Evolutionary conservation across 2,329 filamentous ascomycete species (phyloP), one percentile per base, ranked within the genome.

Genomic region (Colletotrichum zoysiae): DNA sequence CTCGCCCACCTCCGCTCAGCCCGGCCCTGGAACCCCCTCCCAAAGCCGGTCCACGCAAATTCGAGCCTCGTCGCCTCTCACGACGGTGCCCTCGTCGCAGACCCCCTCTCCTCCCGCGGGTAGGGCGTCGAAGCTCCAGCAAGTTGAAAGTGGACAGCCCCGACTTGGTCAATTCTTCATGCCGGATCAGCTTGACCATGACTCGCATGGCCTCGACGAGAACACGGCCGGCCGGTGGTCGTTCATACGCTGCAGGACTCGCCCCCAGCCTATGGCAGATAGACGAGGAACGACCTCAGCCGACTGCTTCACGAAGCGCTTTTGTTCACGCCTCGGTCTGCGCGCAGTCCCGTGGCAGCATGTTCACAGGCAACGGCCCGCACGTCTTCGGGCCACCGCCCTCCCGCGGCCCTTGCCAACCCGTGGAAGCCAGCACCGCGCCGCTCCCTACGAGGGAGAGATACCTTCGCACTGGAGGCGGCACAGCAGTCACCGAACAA

Each of bases 371-470:
- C 35, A 38, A 9, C 35, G 7, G 86, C 60, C 83, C 83, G 0
- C 84, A 86, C 63, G 83, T 86, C 18, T 80, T 9, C 76, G 30
- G 84, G 85, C 0, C 84, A 86, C 74, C 81, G 85, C 35, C 83
- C 78, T 33, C 80, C 86, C 5, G 78, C 86, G 23, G 85, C 85
- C 48, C 78, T 86, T 11, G 81, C 86, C 73, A 86, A 86, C 72
- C 84, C 84, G 0, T 84, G 83, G 83, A 84, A 86, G 72, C 83
- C 82, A 1, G 86, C 86, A 59, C 62, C 86, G 2, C 84, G 86
- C 70, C 80, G 83, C 9, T 80, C 77, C 2, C 70, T 86, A 16
- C 84, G 83, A 61, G 20, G 74, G 5, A 83, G 82, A 0, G 81
- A 86, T 69, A 81, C 79, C 0, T 86, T 84, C 70, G 84, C 84